Conservation (phyloP, 176 grass and related monocot genomes). For the Oryza officinalis region DNA sequence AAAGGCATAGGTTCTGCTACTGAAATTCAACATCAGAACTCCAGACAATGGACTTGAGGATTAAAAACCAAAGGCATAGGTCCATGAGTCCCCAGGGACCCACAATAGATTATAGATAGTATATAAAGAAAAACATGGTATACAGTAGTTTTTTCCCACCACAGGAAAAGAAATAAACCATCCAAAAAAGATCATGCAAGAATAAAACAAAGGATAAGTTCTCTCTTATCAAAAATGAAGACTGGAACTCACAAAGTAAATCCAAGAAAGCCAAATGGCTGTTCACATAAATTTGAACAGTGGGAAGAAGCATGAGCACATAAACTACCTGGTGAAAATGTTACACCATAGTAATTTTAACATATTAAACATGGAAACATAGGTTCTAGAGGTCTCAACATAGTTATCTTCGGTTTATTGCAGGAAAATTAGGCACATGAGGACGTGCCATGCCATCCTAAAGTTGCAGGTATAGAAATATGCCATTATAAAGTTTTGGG, state of each 20-base stretch:
- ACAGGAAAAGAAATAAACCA: too few relatives aligned
- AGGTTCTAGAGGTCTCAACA: not conserved
- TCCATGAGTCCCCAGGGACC: constrained; percentile 4
- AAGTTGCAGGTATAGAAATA: not conserved
- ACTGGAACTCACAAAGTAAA: not conserved
- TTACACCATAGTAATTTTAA: not conserved
- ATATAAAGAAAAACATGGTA: too few relatives aligned
- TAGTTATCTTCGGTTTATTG: not conserved
- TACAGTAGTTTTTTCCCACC: too few relatives aligned
- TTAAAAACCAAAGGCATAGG: not conserved
- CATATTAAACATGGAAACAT: not conserved
- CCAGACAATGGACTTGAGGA: not conserved
- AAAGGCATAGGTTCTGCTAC: not conserved
- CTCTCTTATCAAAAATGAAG: not conserved
- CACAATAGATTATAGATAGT: not conserved
- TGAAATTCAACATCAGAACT: constrained; percentile 6
- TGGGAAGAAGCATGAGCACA: constrained; percentile 21
- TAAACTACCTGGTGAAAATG: constrained; percentile 6
- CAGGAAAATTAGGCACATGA: too few relatives aligned
- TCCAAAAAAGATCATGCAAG: constrained; percentile 12
- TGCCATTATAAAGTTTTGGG: not conserved
- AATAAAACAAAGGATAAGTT: not conserved
- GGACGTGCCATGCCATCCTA: not conserved
- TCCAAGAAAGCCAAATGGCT: not conserved
- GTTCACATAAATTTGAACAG: not conserved